Percentiles rank a stretch among this genome's conserved stretches.
Evolutionary conservation across 352 stramenopile species (phyloP).

Genomic region (Phytophthora rubi): DNA sequence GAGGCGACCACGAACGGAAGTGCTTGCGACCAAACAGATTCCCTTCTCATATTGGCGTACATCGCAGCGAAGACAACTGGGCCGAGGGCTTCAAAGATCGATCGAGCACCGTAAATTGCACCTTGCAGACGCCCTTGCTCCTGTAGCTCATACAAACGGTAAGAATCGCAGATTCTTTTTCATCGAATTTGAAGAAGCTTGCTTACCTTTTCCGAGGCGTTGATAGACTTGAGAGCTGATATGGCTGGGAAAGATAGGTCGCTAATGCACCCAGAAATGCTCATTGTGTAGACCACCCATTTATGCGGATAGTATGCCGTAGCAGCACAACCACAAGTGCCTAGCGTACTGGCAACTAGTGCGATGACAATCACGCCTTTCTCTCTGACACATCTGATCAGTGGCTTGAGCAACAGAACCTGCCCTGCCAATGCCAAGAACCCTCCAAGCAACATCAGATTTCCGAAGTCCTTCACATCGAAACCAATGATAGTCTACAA

Average conservation of each 20-base stretch:
- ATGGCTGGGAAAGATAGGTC: constrained; percentile 74
- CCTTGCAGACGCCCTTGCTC: constrained; percentile 82
- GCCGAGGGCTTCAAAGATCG: constrained; percentile 65
- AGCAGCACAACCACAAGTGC: constrained; percentile 45
- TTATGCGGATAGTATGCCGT: constrained; percentile 64
- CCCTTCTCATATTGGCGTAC: constrained; percentile 58
- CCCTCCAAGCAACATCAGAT: constrained; percentile 65
- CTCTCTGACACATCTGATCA: constrained; percentile 65
- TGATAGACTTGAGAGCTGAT: constrained; percentile 44
- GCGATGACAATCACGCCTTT: constrained; percentile 74
- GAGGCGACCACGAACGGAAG: constrained; percentile 69
- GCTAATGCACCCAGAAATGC: constrained; percentile 50
- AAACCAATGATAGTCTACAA: constrained; percentile 69
- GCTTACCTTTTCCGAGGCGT: constrained; percentile 54
- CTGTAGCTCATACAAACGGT: constrained; percentile 17
- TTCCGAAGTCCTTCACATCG: constrained; percentile 66
- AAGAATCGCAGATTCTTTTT: not conserved
- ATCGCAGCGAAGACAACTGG: constrained; percentile 64
- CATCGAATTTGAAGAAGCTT: not conserved
- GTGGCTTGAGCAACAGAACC: constrained; percentile 59
- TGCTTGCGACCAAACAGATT: constrained; percentile 50
- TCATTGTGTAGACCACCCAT: constrained; percentile 62
- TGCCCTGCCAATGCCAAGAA: constrained; percentile 66
- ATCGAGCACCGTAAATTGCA: constrained; percentile 70
- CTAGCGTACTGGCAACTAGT: constrained; percentile 47